Evolutionary conservation across 2,329 filamentous ascomycete genomes (phyloP), one percentile per base, ranked within the genome.

Genomic region (Calonectria naviculata): DNA sequence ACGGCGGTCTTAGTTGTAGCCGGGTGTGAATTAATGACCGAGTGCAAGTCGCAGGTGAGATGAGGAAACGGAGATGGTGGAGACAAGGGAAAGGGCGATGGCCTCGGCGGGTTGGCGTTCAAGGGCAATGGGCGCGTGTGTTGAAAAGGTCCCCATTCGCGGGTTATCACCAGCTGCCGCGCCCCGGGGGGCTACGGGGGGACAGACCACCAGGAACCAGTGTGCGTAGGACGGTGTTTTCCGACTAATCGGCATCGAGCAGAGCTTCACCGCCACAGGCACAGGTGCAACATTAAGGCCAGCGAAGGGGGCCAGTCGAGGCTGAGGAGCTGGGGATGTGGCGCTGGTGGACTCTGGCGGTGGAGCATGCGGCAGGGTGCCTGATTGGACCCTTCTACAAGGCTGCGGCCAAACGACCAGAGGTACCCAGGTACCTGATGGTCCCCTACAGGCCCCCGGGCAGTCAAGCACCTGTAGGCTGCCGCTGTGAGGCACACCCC

Each of bases 61-160:
- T 15, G 49, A 69, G n/a, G 15, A 34, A 13, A 44, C n/a, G 54
- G 21, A 24, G 42, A 36, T 61, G 52, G 21, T 34, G 21, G 41
- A 66, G 42, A 26, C 10, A 42, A 24, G 28, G 15, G n/a, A 38
- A 52, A 13, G 36, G 44, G 61, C 31, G 58, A 56, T 46, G 38
- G 36, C 24, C 54, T 54, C 13, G 52, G 58, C 29, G 21, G 21
- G 58, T 28, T 44, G 31, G 60, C 47, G 31, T 47, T 41, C 44
- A 60, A 64, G 36, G 41, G 60, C 49, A 41, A 64, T 68, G 67
- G 49, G 67, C 67, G 67, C 56, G 44, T 28, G 34, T 58, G 52
- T 34, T 34, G 49, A 69, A 58, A 49, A 64, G 38, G 58, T 29
- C 38, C 58, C 62, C 62, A 64, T 65, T 65, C 61, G 24, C 62